Base-by-base conservation (phyloP, 768 basidiomycete species). In the Lentinula aciculospora region DNA sequence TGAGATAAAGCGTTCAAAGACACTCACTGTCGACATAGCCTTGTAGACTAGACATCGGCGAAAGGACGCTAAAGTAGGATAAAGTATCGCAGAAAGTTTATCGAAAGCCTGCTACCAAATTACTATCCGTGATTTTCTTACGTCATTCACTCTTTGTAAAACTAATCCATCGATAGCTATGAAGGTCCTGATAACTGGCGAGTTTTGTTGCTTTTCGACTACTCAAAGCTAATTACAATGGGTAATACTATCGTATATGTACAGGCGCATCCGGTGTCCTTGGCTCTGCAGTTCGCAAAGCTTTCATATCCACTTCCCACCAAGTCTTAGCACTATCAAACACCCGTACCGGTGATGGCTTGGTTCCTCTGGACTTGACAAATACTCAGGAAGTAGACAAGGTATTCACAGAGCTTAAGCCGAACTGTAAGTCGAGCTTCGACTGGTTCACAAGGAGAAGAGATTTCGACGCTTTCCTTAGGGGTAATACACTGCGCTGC, bases 401-500 rank as follows among this genome's bases (percentile, higher is more conserved):
- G 8, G 74, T 82, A 51, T 81, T 96, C 61, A 64, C 63, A 0
- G 73, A 80, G 21, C 78, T 82, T 68, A 79, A 79, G 57, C 90
- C 92, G 0, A 73, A 86, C 56, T 92, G 92, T 92, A 70, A 65
- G 87, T 76, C 29, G 40, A 36, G 36, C 40, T 37, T 45, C 34
- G 21, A 19, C 10, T 12, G n/a, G n/a, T n/a, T n/a, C n/a, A n/a
- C 25, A 56, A 19, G 44, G 9, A 21, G 29, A 57, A 42, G 45
- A 23, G 50, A 7, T 15, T 29, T 34, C 57, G 32, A 13, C 31
- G 19, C 39, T 48, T 29, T 29, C 34, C 7, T 23, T 57, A 89
- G 87, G 88, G 85, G 84, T 98, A 37, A 85, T 98, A 15, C 96
- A 98, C 67, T 97, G 94, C 65, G 96, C 96, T 13, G 96, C 96